Evolutionary conservation across 768 basidiomycete species (phyloP).

Genomic region (Daedaleopsis nitida): DNA sequence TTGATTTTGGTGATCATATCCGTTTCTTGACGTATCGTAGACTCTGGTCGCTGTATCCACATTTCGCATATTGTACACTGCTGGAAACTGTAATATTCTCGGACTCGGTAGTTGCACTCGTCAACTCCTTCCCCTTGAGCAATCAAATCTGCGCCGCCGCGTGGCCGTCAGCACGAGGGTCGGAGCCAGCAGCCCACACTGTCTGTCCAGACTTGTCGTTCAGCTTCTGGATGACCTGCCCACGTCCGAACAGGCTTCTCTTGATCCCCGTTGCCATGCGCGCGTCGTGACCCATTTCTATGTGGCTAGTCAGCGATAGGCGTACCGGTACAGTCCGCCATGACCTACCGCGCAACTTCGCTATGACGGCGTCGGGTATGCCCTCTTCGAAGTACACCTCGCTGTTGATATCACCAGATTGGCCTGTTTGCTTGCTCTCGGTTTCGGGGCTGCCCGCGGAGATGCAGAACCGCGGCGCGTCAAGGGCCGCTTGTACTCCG

Average conservation of each 20-base stretch:
- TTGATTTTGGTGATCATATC: neutral
- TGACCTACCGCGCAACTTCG: conserved; percentile 60
- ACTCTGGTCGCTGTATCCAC: neutral
- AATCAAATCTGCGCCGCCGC: conserved; percentile 82
- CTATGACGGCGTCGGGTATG: conserved; percentile 61
- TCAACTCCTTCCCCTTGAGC: conserved; percentile 50
- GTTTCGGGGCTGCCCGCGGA: conserved; percentile 77
- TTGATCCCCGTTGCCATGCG: conserved; percentile 59
- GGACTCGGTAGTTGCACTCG: neutral
- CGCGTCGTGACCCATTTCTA: conserved; percentile 91
- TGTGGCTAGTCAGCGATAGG: neutral
- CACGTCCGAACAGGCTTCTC: conserved; percentile 74
- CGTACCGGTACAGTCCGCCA: neutral
- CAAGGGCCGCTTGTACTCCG: conserved; percentile 86
- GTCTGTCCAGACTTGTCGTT: conserved; percentile 61
- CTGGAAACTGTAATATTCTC: neutral
- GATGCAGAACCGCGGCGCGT: conserved; percentile 96
- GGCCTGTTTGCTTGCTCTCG: conserved; percentile 44
- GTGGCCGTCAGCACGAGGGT: conserved; percentile 86
- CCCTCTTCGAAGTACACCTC: conserved; percentile 91
- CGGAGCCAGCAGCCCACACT: conserved; percentile 97
- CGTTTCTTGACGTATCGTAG: neutral
- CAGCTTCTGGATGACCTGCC: conserved; percentile 88
- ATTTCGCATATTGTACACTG: neutral
- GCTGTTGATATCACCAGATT: conserved; percentile 71